A percentile compares a stretch with the other conserved stretches of the same genome.
phyloP scores from a whole-genome alignment of 345 rosid species.

The Melaleuca quinquenervia region DNA sequence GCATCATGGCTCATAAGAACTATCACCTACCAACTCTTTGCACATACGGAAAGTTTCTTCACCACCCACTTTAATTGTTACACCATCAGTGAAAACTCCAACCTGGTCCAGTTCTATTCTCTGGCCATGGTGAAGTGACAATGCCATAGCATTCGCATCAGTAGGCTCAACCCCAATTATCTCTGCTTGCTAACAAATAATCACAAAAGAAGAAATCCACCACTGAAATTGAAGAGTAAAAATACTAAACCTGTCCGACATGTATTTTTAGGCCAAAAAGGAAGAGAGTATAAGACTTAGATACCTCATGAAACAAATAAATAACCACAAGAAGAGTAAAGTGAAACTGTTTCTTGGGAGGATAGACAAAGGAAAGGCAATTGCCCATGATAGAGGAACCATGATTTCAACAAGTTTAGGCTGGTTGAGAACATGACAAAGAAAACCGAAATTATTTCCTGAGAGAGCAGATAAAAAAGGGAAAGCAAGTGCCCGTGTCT shows the following conservation, averaged over 20 bases:
- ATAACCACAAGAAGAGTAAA: not conserved
- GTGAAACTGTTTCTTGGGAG: not conserved
- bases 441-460: not conserved
- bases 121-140: conserved; percentile 86
- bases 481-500: not conserved
- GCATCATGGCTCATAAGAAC: conserved; percentile 98
- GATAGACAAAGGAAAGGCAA: not conserved
- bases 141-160: conserved; percentile 97
- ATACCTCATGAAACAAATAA: not conserved
- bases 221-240: not conserved
- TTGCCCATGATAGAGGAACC: not conserved
- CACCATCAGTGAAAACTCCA: conserved; percentile 99
- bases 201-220: not conserved
- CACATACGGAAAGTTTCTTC: conserved; percentile 81
- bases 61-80: conserved; percentile 94
- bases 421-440: not conserved
- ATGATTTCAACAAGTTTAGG: not conserved
- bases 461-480: not conserved
- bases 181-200: conserved; percentile 43
- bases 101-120: conserved; percentile 79
- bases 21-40: conserved; percentile 75
- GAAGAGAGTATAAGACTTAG: not conserved
- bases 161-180: conserved; percentile 93
- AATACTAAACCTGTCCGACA: not conserved
- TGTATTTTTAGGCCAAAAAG: not conserved